phyloP scores from a whole-genome alignment of 1,139 yeast species.

The Starmera stellimalicola region DNA sequence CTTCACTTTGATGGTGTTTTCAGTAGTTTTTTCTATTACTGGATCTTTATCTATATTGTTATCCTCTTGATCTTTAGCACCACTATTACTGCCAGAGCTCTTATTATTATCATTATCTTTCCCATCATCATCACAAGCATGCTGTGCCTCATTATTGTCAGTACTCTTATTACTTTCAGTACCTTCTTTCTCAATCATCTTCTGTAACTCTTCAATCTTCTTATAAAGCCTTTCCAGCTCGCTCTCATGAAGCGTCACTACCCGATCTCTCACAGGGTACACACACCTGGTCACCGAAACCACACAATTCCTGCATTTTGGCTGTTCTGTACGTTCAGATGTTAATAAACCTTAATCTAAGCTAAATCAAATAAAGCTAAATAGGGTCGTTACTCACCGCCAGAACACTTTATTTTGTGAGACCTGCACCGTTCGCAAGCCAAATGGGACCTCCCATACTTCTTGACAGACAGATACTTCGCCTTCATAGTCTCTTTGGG shows the following conservation, averaged over 20 bases:
- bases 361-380: slow-evolving; percentile 19
- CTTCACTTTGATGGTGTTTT: slow-evolving; percentile 2
- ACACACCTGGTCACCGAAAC: slow-evolving; percentile 27
- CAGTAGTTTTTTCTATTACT: no score
- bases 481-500: background rate
- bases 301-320: slow-evolving; percentile 13
- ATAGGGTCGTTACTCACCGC: slow-evolving; percentile 24
- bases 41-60: no score
- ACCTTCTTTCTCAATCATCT: slow-evolving; percentile 2
- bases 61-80: no score
- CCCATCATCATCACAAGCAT: slow-evolving; percentile 1
- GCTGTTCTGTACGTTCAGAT: slow-evolving; percentile 8
- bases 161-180: no score
- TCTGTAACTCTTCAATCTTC: slow-evolving; percentile 30
- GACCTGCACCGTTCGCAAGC: slow-evolving; percentile 33
- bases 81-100: no score
- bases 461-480: slow-evolving; percentile 9
- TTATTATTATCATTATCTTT: slow-evolving; percentile 3
- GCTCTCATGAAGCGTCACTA: slow-evolving; percentile 42
- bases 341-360: slow-evolving; percentile 4
- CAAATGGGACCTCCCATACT: slow-evolving; percentile 11
- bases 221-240: slow-evolving; percentile 36
- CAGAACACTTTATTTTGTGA: slow-evolving; percentile 36
- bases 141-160: background rate
- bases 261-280: slow-evolving; percentile 41